Conservation (phyloP, 2,329 filamentous ascomycete species). For the Furcasterigmium sp. region DNA sequence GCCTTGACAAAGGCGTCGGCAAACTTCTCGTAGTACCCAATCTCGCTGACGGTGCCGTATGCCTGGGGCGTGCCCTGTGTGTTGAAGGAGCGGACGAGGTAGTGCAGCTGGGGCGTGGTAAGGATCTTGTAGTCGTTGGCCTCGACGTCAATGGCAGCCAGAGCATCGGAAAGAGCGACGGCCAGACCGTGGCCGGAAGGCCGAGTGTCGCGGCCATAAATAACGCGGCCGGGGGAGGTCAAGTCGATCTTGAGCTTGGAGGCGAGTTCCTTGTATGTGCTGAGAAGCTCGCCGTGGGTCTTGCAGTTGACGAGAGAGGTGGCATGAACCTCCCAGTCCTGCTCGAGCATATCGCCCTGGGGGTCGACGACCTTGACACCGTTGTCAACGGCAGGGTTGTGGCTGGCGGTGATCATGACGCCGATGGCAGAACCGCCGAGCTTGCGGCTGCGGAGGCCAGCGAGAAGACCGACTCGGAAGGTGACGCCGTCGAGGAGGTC, state of each 20-base stretch:
- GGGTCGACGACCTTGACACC: constrained; percentile 96
- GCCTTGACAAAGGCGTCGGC: constrained; percentile 77
- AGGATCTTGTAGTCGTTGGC: constrained; percentile 83
- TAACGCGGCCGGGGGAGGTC: constrained; percentile 66
- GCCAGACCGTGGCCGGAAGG: constrained; percentile 85
- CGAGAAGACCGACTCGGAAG: constrained; percentile 86
- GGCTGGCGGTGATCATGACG: constrained; percentile 92
- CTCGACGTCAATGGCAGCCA: constrained; percentile 70
- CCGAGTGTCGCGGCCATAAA: constrained; percentile 89
- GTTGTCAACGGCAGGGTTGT: constrained; percentile 87
- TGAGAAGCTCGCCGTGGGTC: constrained; percentile 67
- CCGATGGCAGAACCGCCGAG: constrained; percentile 87
- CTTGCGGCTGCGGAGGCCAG: constrained; percentile 83
- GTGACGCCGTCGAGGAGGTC: constrained; percentile 87
- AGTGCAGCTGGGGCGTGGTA: constrained; percentile 97
- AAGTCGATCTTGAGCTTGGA: constrained; percentile 72
- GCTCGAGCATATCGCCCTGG: constrained; percentile 95
- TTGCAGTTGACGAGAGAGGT: constrained; percentile 84
- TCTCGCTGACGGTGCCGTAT: constrained; percentile 84
- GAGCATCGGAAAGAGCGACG: constrained; percentile 69
- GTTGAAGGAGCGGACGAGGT: constrained; percentile 90
- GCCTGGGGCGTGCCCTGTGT: constrained; percentile 81
- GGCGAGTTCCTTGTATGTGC: constrained; percentile 72
- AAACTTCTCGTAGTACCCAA: constrained; percentile 93
- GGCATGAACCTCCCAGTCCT: constrained; percentile 87